Evolutionary conservation across 202 grass and related monocot genomes (phyloP), one percentile per base, ranked within the genome.

Genomic region (Musa balbisiana): DNA sequence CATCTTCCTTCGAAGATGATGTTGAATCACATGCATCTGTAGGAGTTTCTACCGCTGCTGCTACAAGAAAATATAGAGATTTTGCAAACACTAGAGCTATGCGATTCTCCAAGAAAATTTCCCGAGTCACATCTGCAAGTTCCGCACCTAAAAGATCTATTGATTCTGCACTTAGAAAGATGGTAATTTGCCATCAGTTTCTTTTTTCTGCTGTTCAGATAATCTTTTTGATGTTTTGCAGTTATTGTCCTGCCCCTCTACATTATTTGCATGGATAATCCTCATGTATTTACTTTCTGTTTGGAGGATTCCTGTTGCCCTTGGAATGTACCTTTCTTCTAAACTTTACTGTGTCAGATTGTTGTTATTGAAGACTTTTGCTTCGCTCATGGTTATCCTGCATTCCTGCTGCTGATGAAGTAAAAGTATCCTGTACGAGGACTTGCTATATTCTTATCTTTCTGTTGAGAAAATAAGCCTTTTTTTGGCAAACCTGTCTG

Each of bases 1-100:
- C 89, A 70, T 92, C 84, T 85, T 90, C 86, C 84, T 86, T 75
- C 43, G 90, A 97, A 66, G 93, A 93, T 81, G 93, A 93, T 84
- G 76, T 84, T 59, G 90, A 97, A n/a, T 91, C 86, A 59, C 91
- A 84, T 74, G 24, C 87, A 10, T 16, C 23, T 56, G 13, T 56
- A 64, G 82, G 78, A 67, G 82, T 84, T 76, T 85, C 83, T 71
- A 83, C 73, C 80, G 79, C 73, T 74, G 72, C 80, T 76, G 78
- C 62, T 72, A 84, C 84, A 76, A 89, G 83, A 82, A 91, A 84
- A 76, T 89, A 83, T 74, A 76, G 88, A 55, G 55, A 77, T 72
- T 78, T 85, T 69, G 83, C 89, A 65, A 89, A 93, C 74, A 89
- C 75, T n/a, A 93, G 82, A 87, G 77, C 84, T 76, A 82, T 89